A percentile compares a stretch with the other conserved stretches of the same genome.
phyloP scores from a whole-genome alignment of 768 basidiomycete species.

The Psilocybe cubensis region DNA sequence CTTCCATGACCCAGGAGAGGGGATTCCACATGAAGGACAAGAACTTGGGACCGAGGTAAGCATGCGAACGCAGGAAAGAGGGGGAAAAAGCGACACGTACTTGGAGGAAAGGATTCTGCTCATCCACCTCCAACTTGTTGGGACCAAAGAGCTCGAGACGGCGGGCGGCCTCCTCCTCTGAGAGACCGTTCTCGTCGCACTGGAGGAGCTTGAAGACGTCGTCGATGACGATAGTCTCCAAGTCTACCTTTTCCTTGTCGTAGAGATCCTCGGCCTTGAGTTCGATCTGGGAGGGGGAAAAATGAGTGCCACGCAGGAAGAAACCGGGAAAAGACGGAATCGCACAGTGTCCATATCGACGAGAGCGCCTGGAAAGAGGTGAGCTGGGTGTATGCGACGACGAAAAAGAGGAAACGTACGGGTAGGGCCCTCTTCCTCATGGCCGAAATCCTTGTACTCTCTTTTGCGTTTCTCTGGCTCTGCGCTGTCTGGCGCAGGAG shows the following conservation, averaged over 20 bases:
- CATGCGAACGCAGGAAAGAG: slow-evolving; percentile 8
- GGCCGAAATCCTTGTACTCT: slow-evolving; percentile 87
- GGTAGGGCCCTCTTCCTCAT: slow-evolving; percentile 68
- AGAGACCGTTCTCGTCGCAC: slow-evolving; percentile 83
- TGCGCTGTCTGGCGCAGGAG: slow-evolving; percentile 25
- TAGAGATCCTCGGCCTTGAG: slow-evolving; percentile 93
- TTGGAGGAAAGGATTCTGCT: slow-evolving; percentile 91
- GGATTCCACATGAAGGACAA: slow-evolving; percentile 99
- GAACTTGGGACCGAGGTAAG: slow-evolving; percentile 53
- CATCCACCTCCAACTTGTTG: slow-evolving; percentile 91
- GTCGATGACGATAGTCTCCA: slow-evolving; percentile 95
- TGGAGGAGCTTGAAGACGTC: slow-evolving; percentile 97
- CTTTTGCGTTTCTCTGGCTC: slow-evolving; percentile 63
- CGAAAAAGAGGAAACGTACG: slow-evolving; percentile 49
- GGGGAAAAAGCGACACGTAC: slow-evolving; percentile 36
- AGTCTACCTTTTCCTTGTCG: slow-evolving; percentile 99
- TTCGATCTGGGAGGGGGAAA: slow-evolving; percentile 59
- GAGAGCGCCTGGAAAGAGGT: slow-evolving; percentile 63
- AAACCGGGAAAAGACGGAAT: slow-evolving; percentile 11
- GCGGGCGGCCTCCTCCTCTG: slow-evolving; percentile 71
- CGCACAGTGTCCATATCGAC: slow-evolving; percentile 83
- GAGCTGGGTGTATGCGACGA: slow-evolving; percentile 15
- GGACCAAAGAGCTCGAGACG: slow-evolving; percentile 95
- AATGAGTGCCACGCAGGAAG: slow-evolving; percentile 10
- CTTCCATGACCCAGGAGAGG: slow-evolving; percentile 99